Base-by-base conservation (phyloP, 495 filamentous ascomycete genomes). In the Evansstolkia leycettana region DNA sequence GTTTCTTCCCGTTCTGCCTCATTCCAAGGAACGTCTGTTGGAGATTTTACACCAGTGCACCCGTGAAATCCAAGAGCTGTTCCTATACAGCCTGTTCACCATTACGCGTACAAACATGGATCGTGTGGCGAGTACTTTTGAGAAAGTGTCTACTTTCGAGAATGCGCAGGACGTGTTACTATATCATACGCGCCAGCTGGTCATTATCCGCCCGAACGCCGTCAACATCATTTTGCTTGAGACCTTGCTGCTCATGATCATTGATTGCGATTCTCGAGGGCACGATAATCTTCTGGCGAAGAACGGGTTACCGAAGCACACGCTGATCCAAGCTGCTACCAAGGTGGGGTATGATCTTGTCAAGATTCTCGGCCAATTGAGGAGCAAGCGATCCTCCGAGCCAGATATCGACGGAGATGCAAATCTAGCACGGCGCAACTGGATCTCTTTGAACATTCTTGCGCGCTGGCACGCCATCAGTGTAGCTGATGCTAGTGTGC, bases 391-490 rank as follows among this genome's bases (percentile, higher is more conserved):
- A 5, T 32, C 46, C 8, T 40, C 57, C 7, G 53, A 64, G 33
- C 50, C 52, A 2, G 80, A 86, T 51, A 41, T 65, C 4, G 79
- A 88, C 51, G 78, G 80, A 6, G 77, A 82, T 34, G 75, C 80
- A 33, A 77, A 76, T 18, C 65, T 89, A 17, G 72, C 70, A 2
- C 59, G 83, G 37, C 72, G 83, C 25, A 73, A 73, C 31, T 93
- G 83, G 81, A 83, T 80, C 57, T 70, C 76, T 1, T 54, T 90
- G 36, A 67, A 79, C 31, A 73, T 82, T 46, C 57, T 93, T 38
- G 76, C 84, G 37, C 73, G 82, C 18, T 89, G 78, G 77, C 75
- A 85, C 47, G 74, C 82, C 11, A 66, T 78, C 27, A 78, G 75
- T 45, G 78, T 73, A 1, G 74, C 73, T 8, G 76, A 87, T 36